Evolutionary conservation across 2,329 filamentous ascomycete species (phyloP).

Genomic region (Podosphaera xanthii): DNA sequence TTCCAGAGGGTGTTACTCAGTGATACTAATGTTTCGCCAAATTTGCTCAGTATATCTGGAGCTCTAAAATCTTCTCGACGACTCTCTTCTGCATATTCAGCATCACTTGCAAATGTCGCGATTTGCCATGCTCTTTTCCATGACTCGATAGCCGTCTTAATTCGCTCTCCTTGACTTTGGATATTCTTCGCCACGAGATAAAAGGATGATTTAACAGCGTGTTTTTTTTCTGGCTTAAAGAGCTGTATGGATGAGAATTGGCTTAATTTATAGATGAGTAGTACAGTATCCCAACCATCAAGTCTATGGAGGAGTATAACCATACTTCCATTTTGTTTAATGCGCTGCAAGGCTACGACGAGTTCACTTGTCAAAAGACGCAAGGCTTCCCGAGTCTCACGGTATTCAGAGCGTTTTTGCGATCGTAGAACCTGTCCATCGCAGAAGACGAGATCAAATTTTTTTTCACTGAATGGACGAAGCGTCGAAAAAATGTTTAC

Average conservation of each 20-base stretch:
- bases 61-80: slow-evolving; percentile 2
- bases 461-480: slow-evolving; percentile 8
- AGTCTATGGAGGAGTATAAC: slow-evolving; percentile 12
- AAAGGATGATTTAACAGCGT: slow-evolving; percentile 9
- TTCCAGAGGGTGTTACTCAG: slow-evolving; percentile 5
- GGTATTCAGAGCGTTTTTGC: slow-evolving; percentile 8
- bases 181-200: slow-evolving; percentile 12
- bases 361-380: slow-evolving; percentile 9
- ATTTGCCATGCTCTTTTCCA: slow-evolving; percentile 8
- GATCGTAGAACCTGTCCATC: slow-evolving; percentile 12
- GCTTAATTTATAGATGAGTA: slow-evolving; percentile 8
- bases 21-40: slow-evolving; percentile 2
- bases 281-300: slow-evolving; percentile 6
- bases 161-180: slow-evolving; percentile 1
- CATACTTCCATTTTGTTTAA: slow-evolving; percentile 7
- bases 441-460: slow-evolving; percentile 12
- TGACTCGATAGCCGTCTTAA: slow-evolving; percentile 2
- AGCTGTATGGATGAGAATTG: slow-evolving; percentile 8
- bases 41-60: slow-evolving; percentile 3
- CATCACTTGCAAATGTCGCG: slow-evolving; percentile 6
- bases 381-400: slow-evolving; percentile 5
- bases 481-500: slow-evolving; percentile 4
- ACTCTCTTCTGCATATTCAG: slow-evolving; percentile 1
- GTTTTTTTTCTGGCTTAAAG: slow-evolving; percentile 10
- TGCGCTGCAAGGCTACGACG: slow-evolving; percentile 10